A percentile compares a stretch with the other conserved stretches of the same genome.
phyloP scores from a whole-genome alignment of 345 rosid genomes.

The Hypericum androsaemum region DNA sequence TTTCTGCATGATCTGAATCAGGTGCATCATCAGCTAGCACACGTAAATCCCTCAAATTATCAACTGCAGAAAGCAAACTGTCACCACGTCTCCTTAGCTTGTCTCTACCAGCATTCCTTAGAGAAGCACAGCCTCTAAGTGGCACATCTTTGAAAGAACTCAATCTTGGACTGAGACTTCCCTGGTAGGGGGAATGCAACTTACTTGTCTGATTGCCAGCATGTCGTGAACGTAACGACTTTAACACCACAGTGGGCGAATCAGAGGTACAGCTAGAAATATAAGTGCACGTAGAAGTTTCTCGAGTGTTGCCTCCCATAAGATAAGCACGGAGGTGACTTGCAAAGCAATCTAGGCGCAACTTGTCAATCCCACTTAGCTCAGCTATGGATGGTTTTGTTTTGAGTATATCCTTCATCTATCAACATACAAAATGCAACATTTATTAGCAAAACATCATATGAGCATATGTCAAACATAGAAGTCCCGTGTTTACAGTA shows the following conservation, averaged over 20 bases:
- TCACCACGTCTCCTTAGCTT: conserved; percentile 58
- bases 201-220: conserved; percentile 37
- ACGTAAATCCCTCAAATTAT: conserved; percentile 27
- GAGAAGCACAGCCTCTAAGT: conserved; percentile 34
- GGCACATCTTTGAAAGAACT: conserved; percentile 70
- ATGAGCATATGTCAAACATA: no score
- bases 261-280: conserved; percentile 15
- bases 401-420: conserved; percentile 79
- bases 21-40: conserved; percentile 19
- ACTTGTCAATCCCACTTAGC: conserved; percentile 78
- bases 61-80: conserved; percentile 38
- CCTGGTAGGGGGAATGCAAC: conserved; percentile 47
- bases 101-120: conserved; percentile 48
- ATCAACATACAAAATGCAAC: conserved; percentile 1
- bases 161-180: conserved; percentile 72
- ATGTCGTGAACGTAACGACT: conserved; percentile 41
- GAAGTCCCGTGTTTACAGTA: no score
- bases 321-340: conserved; percentile 72
- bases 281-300: conserved; percentile 16
- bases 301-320: conserved; percentile 38
- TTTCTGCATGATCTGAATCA: conserved; percentile 22
- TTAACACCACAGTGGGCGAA: conserved; percentile 18
- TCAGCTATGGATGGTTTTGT: conserved; percentile 84
- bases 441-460: conserved; percentile 5
- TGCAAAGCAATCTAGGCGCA: conserved; percentile 83